A percentile compares a stretch with the other conserved stretches of the same genome.
These are phyloP conservation scores for Scenedesmus sp. DNA, from an alignment of 163 green algal genomes.

Conservation along the genomic window DNA sequence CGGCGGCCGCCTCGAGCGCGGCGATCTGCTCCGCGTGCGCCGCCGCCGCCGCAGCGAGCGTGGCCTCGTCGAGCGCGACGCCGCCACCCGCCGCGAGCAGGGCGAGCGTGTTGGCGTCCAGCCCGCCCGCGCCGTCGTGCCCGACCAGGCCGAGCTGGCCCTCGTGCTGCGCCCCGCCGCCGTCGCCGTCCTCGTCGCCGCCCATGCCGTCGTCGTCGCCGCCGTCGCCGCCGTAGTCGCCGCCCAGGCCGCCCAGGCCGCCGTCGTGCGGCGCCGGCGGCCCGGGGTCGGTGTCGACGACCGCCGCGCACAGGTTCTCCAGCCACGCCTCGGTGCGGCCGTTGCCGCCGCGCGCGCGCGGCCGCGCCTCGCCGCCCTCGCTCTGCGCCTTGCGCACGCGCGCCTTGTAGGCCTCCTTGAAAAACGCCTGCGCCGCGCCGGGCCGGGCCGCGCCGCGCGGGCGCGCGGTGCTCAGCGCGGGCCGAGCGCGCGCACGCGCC, in stretches of 20 bases:
- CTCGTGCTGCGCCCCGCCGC: too few species aligned
- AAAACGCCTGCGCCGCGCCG: conserved; percentile 27
- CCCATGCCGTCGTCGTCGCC: too few species aligned
- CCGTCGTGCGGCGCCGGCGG: too few species aligned
- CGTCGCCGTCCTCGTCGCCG: too few species aligned
- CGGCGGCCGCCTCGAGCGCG: conserved; percentile 24
- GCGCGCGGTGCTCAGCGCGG: too few species aligned
- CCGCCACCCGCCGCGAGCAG: background rate
- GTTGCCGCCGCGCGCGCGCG: background rate
- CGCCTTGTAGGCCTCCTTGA: conserved; percentile 50
- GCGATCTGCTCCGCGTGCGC: conserved; percentile 23
- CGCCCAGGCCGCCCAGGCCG: too few species aligned
- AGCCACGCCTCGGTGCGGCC: conserved; percentile 36
- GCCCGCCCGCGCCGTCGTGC: background rate
- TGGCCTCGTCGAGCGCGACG: background rate
- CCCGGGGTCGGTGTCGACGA: conserved; percentile 17
- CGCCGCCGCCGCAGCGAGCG: background rate
- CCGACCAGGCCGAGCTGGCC: too few species aligned
- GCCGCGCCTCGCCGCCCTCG: conserved; percentile 11
- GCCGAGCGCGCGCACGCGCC: too few species aligned
- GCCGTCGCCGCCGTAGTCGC: too few species aligned
- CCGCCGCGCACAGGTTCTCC: conserved; percentile 46
- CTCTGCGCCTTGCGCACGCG: conserved; percentile 26
- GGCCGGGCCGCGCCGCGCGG: background rate
- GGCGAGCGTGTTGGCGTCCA: background rate